Base-by-base conservation (phyloP, 805 yeast species). In the Metschnikowia noctiluminum region DNA sequence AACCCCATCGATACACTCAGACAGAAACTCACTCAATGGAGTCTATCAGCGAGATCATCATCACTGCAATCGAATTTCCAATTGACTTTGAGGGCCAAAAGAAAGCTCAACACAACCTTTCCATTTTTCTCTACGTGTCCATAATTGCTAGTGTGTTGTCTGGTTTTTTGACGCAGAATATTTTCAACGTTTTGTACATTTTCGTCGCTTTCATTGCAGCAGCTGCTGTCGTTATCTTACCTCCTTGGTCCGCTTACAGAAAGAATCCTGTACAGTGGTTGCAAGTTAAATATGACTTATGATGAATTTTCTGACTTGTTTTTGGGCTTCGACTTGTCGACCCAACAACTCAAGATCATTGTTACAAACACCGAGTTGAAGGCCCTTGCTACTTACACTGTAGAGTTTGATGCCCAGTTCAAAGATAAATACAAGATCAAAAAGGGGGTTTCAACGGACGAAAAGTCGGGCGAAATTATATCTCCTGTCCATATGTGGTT, bases 401-500 rank as follows among this genome's bases (percentile, higher is more conserved):
- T 90, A 12, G 90, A 84, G 53, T 89, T 90, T 57, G 96, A 88
- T 55, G 64, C 66, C 15, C 87, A 80, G 42, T 75, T 81, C 35
- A 76, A 81, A 2, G 68, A 72, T 2, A 64, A 67, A 52, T 90
- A 87, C 62, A 73, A 78, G 7, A 80, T 90, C n/a, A 58, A 60
- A 1, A 87, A 89, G 59, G 97, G 97, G 35, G 96, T 90, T 9
- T 71, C 74, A 43, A 65, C 74, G 27, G 69, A 79, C 44, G 79
- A 76, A 0, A 70, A 68, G 13, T 70, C 77, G 1, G 84, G 85
- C 11, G 84, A 81, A 49, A 82, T 89, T 26, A 75, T 78, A 42
- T 84, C 94, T 7, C 96, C 96, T 0, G 94, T 90, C 12, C 78
- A 74, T n/a, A 84, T 89, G 89, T 91, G 96, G 95, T 70, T 90